Evolutionary conservation across 768 basidiomycete species (phyloP).

Genomic region (Hygrocybe punicea): DNA sequence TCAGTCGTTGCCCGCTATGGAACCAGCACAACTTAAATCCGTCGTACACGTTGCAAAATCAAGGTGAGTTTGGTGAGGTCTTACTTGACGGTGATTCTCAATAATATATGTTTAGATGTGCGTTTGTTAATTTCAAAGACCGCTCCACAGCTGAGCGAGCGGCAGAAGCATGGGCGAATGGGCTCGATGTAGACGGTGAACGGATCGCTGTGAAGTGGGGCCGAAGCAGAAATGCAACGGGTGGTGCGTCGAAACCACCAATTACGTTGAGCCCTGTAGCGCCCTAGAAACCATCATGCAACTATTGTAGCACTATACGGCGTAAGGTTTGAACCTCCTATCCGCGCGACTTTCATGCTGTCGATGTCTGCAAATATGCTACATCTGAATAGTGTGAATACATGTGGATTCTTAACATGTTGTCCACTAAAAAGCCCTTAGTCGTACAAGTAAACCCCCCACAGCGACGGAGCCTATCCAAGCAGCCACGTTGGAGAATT

Average conservation of each 20-base stretch:
- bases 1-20: conserved; percentile 59
- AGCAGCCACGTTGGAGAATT: conserved; percentile 29
- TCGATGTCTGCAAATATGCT: not conserved
- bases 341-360: not conserved
- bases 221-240: conserved; percentile 50
- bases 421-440: not conserved
- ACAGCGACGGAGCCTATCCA: conserved; percentile 43
- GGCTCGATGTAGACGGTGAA: conserved; percentile 81
- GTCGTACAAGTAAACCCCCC: conserved; percentile 40
- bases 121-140: conserved; percentile 91
- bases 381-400: not conserved
- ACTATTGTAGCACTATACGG: not conserved
- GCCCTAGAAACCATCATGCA: not conserved
- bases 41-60: conserved; percentile 84
- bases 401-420: too few relatives aligned
- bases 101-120: conserved; percentile 55
- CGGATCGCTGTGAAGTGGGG: conserved; percentile 84
- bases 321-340: not conserved
- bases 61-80: conserved; percentile 43
- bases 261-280: conserved; percentile 19
- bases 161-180: conserved; percentile 86
- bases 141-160: conserved; percentile 81
- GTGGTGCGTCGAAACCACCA: conserved; percentile 31
- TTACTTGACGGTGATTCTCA: not conserved
- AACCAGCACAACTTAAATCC: conserved; percentile 70